A percentile compares a stretch with the other conserved stretches of the same genome.
Evolutionary conservation across 345 rosid genomes (phyloP).

Genomic region (Corchorus olitorius): DNA sequence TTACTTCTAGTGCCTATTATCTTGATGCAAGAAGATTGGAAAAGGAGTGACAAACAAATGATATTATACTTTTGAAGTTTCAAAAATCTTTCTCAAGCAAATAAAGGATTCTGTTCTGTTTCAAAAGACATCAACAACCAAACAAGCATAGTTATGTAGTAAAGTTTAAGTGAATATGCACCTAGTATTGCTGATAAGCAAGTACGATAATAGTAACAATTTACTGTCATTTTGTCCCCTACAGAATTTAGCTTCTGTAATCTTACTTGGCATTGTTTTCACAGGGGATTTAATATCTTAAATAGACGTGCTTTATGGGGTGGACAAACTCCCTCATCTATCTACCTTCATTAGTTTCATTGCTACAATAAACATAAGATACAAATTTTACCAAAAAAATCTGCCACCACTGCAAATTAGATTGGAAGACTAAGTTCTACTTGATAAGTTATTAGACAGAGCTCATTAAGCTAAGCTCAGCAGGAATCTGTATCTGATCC

Average conservation of each 20-base stretch:
- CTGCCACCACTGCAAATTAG: background rate
- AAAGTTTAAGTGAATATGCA: background rate
- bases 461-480: background rate
- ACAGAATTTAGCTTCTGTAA: background rate
- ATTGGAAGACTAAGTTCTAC: background rate
- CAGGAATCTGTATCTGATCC: background rate
- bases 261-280: background rate
- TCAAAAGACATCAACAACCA: background rate
- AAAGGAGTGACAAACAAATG: constrained; percentile 7
- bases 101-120: background rate
- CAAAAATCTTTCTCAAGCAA: background rate
- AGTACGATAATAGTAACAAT: background rate
- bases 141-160: background rate
- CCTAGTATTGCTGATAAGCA: background rate
- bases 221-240: background rate
- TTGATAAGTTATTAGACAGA: background rate
- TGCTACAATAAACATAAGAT: background rate
- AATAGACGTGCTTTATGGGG: background rate
- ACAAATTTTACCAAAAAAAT: background rate
- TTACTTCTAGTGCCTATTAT: background rate
- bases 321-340: background rate
- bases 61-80: background rate
- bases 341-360: background rate
- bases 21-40: background rate
- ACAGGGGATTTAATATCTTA: background rate